phyloP scores from a whole-genome alignment of 2,329 filamentous ascomycete genomes.

The Stagonosporopsis chrysanthemi region DNA sequence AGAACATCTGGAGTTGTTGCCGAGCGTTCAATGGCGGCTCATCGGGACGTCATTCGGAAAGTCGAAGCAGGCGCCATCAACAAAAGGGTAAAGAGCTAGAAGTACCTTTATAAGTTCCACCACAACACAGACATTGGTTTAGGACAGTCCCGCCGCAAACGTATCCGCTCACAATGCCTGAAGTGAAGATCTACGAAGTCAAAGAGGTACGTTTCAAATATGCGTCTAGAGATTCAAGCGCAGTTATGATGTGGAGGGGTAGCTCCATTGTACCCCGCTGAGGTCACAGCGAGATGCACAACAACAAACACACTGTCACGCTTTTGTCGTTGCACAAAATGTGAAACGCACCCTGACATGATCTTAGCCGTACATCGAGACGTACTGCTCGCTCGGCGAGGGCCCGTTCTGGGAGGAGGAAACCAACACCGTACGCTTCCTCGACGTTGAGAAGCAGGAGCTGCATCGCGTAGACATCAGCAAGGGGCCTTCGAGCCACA shows the following conservation, averaged over 20 bases:
- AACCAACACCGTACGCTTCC: conserved; percentile 73
- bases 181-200: conserved; percentile 46
- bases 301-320: neutral
- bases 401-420: conserved; percentile 75
- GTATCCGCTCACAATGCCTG: conserved; percentile 31
- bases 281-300: conserved; percentile 23
- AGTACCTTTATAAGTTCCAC: conserved; percentile 7
- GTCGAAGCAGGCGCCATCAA: conserved; percentile 37
- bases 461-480: conserved; percentile 74
- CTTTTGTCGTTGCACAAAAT: neutral
- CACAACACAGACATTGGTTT: conserved; percentile 21
- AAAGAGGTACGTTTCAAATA: conserved; percentile 43
- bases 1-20: neutral
- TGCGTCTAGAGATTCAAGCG: neutral
- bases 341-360: conserved; percentile 15
- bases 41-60: conserved; percentile 42
- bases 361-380: conserved; percentile 61
- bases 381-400: conserved; percentile 73
- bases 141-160: conserved; percentile 25
- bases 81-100: conserved; percentile 28
- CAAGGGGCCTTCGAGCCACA: conserved; percentile 67
- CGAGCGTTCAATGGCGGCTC: conserved; percentile 23
- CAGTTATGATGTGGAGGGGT: conserved; percentile 35
- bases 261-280: conserved; percentile 34
- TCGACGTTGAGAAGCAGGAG: conserved; percentile 81